Evolutionary conservation across 2,329 filamentous ascomycete species (phyloP).

Genomic region (Paecilomyces variotii): DNA sequence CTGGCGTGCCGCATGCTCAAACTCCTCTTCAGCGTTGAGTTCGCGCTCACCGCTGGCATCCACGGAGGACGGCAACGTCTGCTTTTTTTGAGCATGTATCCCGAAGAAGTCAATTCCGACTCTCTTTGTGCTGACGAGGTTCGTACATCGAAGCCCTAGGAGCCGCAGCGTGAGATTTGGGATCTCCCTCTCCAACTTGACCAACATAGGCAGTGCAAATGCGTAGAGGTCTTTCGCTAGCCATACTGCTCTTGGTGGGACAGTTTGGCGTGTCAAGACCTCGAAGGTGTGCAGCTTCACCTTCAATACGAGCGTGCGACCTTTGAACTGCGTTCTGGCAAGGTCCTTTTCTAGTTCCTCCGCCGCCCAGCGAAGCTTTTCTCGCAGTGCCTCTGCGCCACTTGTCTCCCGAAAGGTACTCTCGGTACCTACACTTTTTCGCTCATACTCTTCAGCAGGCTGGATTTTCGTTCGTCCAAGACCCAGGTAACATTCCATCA

Average conservation of each 20-base stretch:
- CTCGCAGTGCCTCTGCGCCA: slow-evolving; percentile 58
- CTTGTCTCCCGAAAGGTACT: slow-evolving; percentile 79
- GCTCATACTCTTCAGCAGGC: slow-evolving; percentile 79
- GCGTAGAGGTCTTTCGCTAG: slow-evolving; percentile 76
- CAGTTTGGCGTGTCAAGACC: slow-evolving; percentile 73
- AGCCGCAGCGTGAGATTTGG: slow-evolving; percentile 71
- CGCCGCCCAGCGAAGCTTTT: slow-evolving; percentile 72
- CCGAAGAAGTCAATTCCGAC: slow-evolving; percentile 77
- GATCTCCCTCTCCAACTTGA: slow-evolving; percentile 75
- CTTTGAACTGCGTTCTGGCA: slow-evolving; percentile 70
- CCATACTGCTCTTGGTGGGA: slow-evolving; percentile 63
- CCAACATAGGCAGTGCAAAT: slow-evolving; percentile 71
- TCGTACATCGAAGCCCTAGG: slow-evolving; percentile 82
- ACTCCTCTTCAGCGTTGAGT: slow-evolving; percentile 59
- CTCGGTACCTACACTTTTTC: slow-evolving; percentile 91
- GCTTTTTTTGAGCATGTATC: slow-evolving; percentile 13
- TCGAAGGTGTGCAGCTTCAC: slow-evolving; percentile 93
- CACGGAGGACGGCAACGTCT: slow-evolving; percentile 5
- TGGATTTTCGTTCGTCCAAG: slow-evolving; percentile 78
- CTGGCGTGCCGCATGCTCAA: slow-evolving; percentile 53
- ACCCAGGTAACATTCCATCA: slow-evolving; percentile 76
- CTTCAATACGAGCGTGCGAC: slow-evolving; percentile 84
- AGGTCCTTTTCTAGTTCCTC: slow-evolving; percentile 84
- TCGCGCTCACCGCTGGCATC: slow-evolving; percentile 49
- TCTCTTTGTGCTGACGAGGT: slow-evolving; percentile 79